Conservation (phyloP, 768 basidiomycete genomes). For the Tylopilus cervinicoccineus region DNA sequence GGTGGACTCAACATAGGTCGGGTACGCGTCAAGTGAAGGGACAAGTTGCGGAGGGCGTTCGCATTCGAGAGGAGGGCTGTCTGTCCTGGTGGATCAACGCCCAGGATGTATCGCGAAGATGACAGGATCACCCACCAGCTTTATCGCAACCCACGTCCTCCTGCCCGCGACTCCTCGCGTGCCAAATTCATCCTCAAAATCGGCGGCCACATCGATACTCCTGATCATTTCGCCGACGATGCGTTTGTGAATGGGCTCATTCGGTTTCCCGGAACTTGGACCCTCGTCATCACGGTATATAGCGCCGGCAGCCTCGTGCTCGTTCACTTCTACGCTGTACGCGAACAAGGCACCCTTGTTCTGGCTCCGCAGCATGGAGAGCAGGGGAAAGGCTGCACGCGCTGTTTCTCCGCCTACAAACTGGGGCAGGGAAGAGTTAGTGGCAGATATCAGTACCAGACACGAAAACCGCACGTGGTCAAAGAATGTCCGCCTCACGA, state of each 20-base stretch:
- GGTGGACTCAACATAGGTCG: conserved; percentile 31
- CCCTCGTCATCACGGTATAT: neutral
- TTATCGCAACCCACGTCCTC: conserved; percentile 81
- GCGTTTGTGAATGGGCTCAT: conserved; percentile 46
- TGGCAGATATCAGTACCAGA: neutral
- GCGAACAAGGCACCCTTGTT: conserved; percentile 76
- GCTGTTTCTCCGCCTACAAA: conserved; percentile 91
- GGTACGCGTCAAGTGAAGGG: conserved; percentile 49
- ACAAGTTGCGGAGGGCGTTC: conserved; percentile 56
- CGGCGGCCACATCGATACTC: conserved; percentile 74
- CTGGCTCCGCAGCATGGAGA: conserved; percentile 55
- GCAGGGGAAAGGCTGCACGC: conserved; percentile 58
- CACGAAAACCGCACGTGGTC: conserved; percentile 51
- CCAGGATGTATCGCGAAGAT: neutral
- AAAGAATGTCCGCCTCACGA: conserved; percentile 83
- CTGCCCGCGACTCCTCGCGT: conserved; percentile 33
- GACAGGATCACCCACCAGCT: conserved; percentile 50
- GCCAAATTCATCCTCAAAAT: conserved; percentile 61
- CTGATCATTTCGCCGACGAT: conserved; percentile 73
- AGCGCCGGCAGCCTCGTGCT: conserved; percentile 42
- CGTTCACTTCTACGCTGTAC: conserved; percentile 85
- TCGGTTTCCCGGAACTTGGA: neutral
- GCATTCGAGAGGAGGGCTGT: conserved; percentile 68
- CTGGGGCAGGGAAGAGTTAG: conserved; percentile 31
- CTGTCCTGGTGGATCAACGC: conserved; percentile 30